phyloP scores from a whole-genome alignment of 345 rosid species.

The Hibiscus mutabilis region DNA sequence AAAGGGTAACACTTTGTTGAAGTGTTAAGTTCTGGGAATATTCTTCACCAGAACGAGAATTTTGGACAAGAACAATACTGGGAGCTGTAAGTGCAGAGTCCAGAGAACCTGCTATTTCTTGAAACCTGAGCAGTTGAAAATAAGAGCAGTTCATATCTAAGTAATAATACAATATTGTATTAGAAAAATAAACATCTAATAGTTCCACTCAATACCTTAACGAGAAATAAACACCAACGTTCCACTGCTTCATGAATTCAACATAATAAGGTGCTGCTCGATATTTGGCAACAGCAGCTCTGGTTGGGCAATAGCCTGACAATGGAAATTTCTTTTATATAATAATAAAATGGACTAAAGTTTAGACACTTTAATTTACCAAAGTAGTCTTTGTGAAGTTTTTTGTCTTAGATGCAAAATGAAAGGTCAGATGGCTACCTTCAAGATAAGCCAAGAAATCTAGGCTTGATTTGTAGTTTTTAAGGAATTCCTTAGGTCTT shows the following conservation, averaged over 20 bases:
- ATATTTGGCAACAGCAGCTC: conserved; percentile 84
- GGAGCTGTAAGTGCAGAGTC: conserved; percentile 68
- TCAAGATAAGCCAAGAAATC: conserved; percentile 83
- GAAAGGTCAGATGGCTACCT: conserved; percentile 47
- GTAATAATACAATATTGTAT: background rate
- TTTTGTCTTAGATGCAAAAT: conserved; percentile 9
- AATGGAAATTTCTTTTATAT: conserved; percentile 17
- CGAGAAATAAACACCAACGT: conserved; percentile 89
- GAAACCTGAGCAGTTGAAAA: conserved; percentile 59
- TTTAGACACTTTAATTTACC: conserved; percentile 12
- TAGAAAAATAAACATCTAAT: conserved; percentile 5
- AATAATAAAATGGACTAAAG: background rate
- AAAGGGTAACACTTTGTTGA: conserved; percentile 68
- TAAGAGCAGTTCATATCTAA: conserved; percentile 4
- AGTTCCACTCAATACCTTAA: conserved; percentile 49
- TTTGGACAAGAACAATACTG: conserved; percentile 59
- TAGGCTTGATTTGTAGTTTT: conserved; percentile 84
- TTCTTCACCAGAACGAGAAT: conserved; percentile 35
- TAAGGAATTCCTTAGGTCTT: conserved; percentile 87
- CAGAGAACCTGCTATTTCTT: conserved; percentile 92
- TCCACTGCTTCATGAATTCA: conserved; percentile 97
- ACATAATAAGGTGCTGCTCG: conserved; percentile 60
- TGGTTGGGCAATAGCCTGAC: conserved; percentile 90
- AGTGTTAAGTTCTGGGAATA: conserved; percentile 40
- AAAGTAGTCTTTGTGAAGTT: conserved; percentile 11